Evolutionary conservation across 2,329 filamentous ascomycete genomes (phyloP).

Genomic region (Colletotrichum musicola): DNA sequence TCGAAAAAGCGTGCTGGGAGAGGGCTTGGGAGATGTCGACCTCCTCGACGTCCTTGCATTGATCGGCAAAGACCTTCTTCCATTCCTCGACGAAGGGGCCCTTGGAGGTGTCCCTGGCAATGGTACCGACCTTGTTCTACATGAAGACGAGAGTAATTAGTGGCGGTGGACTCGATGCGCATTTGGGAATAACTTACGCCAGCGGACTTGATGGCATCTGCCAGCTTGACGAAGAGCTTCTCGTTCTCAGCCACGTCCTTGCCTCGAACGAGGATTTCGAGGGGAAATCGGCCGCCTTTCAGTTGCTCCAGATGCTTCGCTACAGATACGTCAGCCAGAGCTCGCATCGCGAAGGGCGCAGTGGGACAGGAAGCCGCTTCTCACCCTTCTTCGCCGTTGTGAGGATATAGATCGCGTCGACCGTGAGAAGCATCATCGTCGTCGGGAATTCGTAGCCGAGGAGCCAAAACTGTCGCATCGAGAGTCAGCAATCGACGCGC

Average conservation of each 20-base stretch:
- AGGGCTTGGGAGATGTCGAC: conserved; percentile 87
- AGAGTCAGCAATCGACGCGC: conserved; percentile 22
- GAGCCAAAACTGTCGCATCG: conserved; percentile 84
- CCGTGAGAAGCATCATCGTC: conserved; percentile 91
- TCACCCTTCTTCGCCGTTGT: conserved; percentile 97
- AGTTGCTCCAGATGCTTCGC: conserved; percentile 93
- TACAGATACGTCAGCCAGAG: conserved; percentile 51
- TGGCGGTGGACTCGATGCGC: neutral
- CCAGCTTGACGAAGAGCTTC: conserved; percentile 86
- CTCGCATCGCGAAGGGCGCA: neutral
- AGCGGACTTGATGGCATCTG: conserved; percentile 87
- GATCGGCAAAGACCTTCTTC: conserved; percentile 84
- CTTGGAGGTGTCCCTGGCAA: conserved; percentile 85
- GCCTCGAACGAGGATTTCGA: conserved; percentile 91
- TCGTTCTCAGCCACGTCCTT: conserved; percentile 94
- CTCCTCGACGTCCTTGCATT: conserved; percentile 88
- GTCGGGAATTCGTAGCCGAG: conserved; percentile 98
- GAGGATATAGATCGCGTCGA: conserved; percentile 89
- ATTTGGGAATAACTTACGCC: conserved; percentile 72
- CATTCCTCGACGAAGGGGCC: conserved; percentile 97
- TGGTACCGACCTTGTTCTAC: conserved; percentile 88
- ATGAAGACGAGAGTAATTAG: conserved; percentile 13
- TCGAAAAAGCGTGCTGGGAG: conserved; percentile 84
- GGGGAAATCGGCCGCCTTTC: conserved; percentile 90
- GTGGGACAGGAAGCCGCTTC: conserved; percentile 8